phyloP scores from a whole-genome alignment of 2,329 filamentous ascomycete genomes.

The Fusarium papillatum region DNA sequence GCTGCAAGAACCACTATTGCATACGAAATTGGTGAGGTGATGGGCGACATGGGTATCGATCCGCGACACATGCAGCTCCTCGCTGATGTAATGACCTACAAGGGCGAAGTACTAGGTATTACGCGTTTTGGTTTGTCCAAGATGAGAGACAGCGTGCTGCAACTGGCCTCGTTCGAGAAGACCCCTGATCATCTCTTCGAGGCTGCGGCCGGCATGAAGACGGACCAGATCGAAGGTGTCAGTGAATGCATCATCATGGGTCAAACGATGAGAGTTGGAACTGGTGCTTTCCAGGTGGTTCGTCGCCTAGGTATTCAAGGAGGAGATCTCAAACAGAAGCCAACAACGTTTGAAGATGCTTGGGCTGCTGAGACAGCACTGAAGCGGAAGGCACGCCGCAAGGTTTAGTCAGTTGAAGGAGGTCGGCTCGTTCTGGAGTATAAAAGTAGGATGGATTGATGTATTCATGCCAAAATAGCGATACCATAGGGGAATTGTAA shows the following conservation, averaged over 20 bases:
- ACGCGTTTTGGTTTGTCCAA: constrained; percentile 96
- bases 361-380: constrained; percentile 57
- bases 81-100: constrained; percentile 99
- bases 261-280: constrained; percentile 92
- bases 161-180: constrained; percentile 97
- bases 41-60: constrained; percentile 96
- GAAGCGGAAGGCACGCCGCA: constrained; percentile 38
- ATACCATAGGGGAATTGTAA: constrained; percentile 23
- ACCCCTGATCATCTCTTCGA: constrained; percentile 98
- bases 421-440: neutral
- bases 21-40: constrained; percentile 88
- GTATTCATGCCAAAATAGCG: constrained; percentile 18
- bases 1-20: constrained; percentile 93
- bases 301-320: constrained; percentile 78
- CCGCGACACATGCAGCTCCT: constrained; percentile 98
- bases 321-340: constrained; percentile 68
- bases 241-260: constrained; percentile 99
- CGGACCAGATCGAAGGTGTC: constrained; percentile 92
- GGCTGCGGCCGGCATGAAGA: constrained; percentile 92
- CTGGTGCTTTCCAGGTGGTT: constrained; percentile 92
- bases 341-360: constrained; percentile 79
- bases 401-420: constrained; percentile 17
- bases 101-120: constrained; percentile 96
- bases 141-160: constrained; percentile 94
- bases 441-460: neutral